phyloP scores from a whole-genome alignment of 2,329 filamentous ascomycete genomes.

The Colletotrichum somersetense region DNA sequence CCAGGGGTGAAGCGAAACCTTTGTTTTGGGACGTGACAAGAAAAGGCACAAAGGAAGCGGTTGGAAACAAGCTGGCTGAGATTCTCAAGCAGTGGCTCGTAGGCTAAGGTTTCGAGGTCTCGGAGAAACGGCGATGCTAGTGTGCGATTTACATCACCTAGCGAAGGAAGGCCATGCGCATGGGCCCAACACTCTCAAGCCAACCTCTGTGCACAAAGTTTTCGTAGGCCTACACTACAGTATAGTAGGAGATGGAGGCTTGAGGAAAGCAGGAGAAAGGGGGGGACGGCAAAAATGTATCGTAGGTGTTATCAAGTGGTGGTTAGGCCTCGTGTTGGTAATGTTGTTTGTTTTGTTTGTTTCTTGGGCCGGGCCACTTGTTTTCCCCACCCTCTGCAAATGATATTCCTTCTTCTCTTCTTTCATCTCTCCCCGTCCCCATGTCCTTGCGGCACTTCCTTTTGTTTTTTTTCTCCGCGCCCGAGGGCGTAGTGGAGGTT shows the following conservation, averaged over 20 bases:
- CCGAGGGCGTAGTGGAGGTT: background rate
- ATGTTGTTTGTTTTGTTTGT: slow-evolving; percentile 4
- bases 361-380: background rate
- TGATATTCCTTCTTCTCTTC: background rate
- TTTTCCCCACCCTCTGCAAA: slow-evolving; percentile 8
- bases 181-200: slow-evolving; percentile 1
- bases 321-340: background rate
- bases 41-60: slow-evolving; percentile 4
- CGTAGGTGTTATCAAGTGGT: slow-evolving; percentile 1
- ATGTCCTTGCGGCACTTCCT: background rate
- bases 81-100: slow-evolving; percentile 6
- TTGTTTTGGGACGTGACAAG: background rate
- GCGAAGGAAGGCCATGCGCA: slow-evolving; percentile 3
- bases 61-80: background rate
- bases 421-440: background rate
- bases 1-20: background rate
- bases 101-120: slow-evolving; percentile 31
- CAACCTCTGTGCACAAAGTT: slow-evolving; percentile 21
- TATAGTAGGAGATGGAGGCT: background rate
- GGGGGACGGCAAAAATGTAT: background rate
- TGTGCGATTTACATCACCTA: background rate
- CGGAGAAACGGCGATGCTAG: slow-evolving; percentile 22
- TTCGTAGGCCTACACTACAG: slow-evolving; percentile 23
- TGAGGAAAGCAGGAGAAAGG: slow-evolving; percentile 19
- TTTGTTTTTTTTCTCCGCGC: background rate